A percentile compares a stretch with the other conserved stretches of the same genome.
Conservation (phyloP, 1,284 basidiomycete species). For the Cystobasidium sp. region DNA sequence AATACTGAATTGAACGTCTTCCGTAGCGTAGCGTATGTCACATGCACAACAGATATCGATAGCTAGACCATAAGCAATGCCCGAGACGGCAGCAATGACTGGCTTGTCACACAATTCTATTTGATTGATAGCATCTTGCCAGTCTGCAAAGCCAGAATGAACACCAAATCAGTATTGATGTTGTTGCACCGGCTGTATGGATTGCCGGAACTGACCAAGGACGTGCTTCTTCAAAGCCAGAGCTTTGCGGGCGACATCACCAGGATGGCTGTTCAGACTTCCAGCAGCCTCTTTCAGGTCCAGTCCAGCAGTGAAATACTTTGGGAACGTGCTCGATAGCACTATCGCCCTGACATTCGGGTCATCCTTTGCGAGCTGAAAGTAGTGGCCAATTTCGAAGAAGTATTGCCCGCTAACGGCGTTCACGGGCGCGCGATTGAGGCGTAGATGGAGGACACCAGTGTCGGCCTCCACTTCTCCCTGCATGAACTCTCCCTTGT, state of each 20-base stretch:
- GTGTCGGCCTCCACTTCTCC: conserved; percentile 40
- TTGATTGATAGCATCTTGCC: conserved; percentile 73
- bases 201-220: conserved; percentile 22
- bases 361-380: conserved; percentile 65
- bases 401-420: conserved; percentile 69
- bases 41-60: conserved; percentile 75
- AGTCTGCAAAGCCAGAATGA: conserved; percentile 54
- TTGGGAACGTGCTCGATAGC: conserved; percentile 70
- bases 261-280: conserved; percentile 31
- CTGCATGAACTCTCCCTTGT: conserved; percentile 40
- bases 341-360: conserved; percentile 71
- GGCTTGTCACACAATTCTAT: conserved; percentile 77
- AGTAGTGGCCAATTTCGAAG: conserved; percentile 68
- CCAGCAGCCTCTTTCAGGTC: conserved; percentile 34
- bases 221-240: conserved; percentile 32
- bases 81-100: conserved; percentile 82
- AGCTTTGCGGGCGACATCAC: conserved; percentile 48
- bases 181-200: not conserved
- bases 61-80: conserved; percentile 70
- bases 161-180: not conserved
- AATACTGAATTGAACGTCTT: conserved; percentile 71
- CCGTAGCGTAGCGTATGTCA: conserved; percentile 77
- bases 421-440: conserved; percentile 66
- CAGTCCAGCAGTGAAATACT: conserved; percentile 71
- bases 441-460: conserved; percentile 47